These are phyloP conservation scores for Corrigiola litoralis DNA, from an alignment of 179 eudicot species.

Conservation along the genomic window DNA sequence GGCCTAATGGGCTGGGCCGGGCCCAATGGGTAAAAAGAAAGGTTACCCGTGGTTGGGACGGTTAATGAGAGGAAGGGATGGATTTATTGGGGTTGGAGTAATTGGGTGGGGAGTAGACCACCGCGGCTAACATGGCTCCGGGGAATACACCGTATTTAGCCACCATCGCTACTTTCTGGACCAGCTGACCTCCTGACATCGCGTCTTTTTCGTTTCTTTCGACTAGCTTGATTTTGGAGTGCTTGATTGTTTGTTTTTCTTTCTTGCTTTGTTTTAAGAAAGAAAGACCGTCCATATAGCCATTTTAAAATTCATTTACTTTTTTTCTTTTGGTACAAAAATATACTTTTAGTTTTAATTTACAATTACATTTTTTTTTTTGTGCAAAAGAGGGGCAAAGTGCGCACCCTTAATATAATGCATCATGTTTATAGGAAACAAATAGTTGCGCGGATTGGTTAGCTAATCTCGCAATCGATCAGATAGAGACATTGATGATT, in stretches of 20 bases:
- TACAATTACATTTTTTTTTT: no score
- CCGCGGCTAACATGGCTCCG: constrained; percentile 35
- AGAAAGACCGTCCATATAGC: no score
- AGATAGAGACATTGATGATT: no score
- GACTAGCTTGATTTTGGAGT: background rate
- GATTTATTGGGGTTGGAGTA: constrained; percentile 12
- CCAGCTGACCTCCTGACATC: constrained; percentile 38
- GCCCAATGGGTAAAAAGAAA: background rate
- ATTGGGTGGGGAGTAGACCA: constrained; percentile 9
- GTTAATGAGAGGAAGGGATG: background rate
- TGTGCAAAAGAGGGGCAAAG: no score
- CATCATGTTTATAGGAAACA: no score
- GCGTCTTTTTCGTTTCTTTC: background rate
- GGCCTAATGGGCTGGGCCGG: no score
- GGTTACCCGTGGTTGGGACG: background rate
- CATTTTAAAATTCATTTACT: no score
- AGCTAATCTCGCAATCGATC: no score
- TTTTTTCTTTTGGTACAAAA: no score
- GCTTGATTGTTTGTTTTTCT: background rate
- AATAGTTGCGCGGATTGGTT: no score
- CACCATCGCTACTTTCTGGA: constrained; percentile 35
- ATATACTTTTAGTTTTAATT: no score
- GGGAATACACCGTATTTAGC: constrained; percentile 42
- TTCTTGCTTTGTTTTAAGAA: background rate
- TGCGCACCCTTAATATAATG: no score